phyloP scores from a whole-genome alignment of 768 basidiomycete species.

The Amanita polypyramis region DNA sequence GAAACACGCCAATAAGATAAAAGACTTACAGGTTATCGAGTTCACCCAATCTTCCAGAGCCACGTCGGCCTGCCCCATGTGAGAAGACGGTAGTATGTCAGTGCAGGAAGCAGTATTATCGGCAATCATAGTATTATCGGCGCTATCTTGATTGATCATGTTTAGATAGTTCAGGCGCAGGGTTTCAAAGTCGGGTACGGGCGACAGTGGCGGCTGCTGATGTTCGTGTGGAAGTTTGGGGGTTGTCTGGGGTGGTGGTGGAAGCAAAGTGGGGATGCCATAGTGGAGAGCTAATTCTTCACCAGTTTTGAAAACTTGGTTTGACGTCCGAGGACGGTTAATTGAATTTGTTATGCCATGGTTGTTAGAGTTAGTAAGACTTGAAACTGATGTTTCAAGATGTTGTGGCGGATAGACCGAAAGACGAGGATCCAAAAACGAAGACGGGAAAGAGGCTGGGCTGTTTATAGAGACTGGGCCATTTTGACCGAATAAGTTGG shows the following conservation, averaged over 20 bases:
- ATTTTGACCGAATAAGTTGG: slow-evolving; percentile 32
- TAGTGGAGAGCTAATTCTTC: slow-evolving; percentile 67
- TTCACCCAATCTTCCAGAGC: slow-evolving; percentile 11
- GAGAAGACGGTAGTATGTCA: slow-evolving; percentile 15
- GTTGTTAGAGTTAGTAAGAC: slow-evolving; percentile 25
- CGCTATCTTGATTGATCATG: slow-evolving; percentile 50
- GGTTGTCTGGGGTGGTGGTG: slow-evolving; percentile 54
- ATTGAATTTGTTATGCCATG: slow-evolving; percentile 49
- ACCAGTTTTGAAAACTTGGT: slow-evolving; percentile 50
- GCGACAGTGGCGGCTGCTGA: slow-evolving; percentile 19
- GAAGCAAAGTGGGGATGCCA: slow-evolving; percentile 68
- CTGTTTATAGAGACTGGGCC: slow-evolving; percentile 34
- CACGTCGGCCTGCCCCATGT: slow-evolving; percentile 12
- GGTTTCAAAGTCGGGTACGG: slow-evolving; percentile 33
- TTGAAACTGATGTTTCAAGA: slow-evolving; percentile 53
- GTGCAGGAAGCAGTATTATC: slow-evolving; percentile 19
- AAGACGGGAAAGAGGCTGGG: slow-evolving; percentile 29
- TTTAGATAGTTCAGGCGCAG: slow-evolving; percentile 55
- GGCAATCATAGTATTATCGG: slow-evolving; percentile 23
- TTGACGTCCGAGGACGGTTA: slow-evolving; percentile 60
- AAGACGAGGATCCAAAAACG: slow-evolving; percentile 28
- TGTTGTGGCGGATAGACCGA: slow-evolving; percentile 19
- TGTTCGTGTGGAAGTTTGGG: slow-evolving; percentile 26
- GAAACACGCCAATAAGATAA: slow-evolving; percentile 7
- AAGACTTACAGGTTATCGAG: slow-evolving; percentile 10